Conservation (phyloP, 768 basidiomycete species). For the Melanogaster broomeanus region DNA sequence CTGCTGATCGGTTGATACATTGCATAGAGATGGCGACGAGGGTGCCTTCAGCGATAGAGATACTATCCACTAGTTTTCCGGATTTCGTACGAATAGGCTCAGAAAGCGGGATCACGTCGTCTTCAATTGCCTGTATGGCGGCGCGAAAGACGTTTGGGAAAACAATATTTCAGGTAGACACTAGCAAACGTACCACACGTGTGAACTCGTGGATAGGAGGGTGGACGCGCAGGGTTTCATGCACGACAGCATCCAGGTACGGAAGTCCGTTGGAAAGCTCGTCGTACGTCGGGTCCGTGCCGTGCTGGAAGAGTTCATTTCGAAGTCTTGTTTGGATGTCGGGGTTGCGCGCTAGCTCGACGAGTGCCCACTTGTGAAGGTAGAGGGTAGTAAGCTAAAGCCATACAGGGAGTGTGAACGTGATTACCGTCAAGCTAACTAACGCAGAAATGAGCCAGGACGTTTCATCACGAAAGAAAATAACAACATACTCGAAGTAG, state of each 20-base stretch:
- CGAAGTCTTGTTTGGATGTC: conserved; percentile 50
- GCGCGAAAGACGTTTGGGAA: conserved; percentile 5
- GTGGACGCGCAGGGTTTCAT: conserved; percentile 46
- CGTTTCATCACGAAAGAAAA: no score
- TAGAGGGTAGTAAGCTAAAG: background rate
- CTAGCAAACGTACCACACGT: conserved; percentile 9
- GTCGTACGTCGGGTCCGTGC: conserved; percentile 53
- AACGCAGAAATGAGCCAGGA: background rate
- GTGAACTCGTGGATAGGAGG: conserved; percentile 32
- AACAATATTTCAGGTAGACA: background rate
- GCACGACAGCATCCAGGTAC: conserved; percentile 53
- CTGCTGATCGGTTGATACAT: conserved; percentile 49
- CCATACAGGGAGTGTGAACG: background rate
- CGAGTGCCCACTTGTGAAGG: conserved; percentile 49
- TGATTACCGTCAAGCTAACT: conserved; percentile 19
- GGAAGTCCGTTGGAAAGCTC: conserved; percentile 50
- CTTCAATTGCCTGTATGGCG: conserved; percentile 41
- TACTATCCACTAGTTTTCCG: conserved; percentile 37
- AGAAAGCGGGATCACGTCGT: conserved; percentile 59
- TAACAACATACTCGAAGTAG: conserved; percentile 15
- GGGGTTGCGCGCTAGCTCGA: conserved; percentile 50
- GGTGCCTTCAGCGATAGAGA: conserved; percentile 51
- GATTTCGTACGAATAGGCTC: conserved; percentile 43
- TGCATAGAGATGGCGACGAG: conserved; percentile 43
- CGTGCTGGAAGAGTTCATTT: conserved; percentile 46